phyloP scores from a whole-genome alignment of 2,329 filamentous ascomycete species.

The Arachnopeziza araneosa region DNA sequence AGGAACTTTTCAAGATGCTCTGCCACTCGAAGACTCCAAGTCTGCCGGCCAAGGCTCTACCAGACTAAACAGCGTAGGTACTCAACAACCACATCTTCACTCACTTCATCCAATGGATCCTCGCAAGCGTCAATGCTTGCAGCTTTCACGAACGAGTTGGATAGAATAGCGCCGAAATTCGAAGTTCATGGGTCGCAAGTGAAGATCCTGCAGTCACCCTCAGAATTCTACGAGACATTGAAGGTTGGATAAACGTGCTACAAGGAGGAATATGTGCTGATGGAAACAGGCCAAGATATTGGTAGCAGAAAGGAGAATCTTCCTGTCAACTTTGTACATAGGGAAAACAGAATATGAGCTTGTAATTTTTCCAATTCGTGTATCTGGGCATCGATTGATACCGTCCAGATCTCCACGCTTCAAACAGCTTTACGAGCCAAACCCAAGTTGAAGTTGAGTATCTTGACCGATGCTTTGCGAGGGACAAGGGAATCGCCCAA shows the following conservation, averaged over 20 bases:
- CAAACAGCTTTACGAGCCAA: conserved; percentile 69
- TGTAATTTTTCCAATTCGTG: conserved; percentile 36
- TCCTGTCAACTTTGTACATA: conserved; percentile 94
- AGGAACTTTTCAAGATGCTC: conserved; percentile 31
- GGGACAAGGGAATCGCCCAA: conserved; percentile 87
- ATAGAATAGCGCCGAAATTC: conserved; percentile 86
- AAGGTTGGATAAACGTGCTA: conserved; percentile 53
- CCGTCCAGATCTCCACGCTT: conserved; percentile 64
- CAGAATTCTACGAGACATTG: conserved; percentile 86
- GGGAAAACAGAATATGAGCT: conserved; percentile 89
- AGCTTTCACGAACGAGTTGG: conserved; percentile 66
- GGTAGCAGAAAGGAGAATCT: conserved; percentile 72
- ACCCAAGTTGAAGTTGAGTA: conserved; percentile 72
- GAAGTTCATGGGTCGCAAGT: conserved; percentile 78
- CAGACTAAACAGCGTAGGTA: conserved; percentile 25
- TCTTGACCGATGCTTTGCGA: conserved; percentile 84
- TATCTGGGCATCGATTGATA: conserved; percentile 8
- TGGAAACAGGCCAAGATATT: conserved; percentile 67
- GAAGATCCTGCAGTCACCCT: conserved; percentile 69
- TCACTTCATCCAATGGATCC: conserved; percentile 20
- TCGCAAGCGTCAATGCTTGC: conserved; percentile 51
- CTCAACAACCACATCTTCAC: conserved; percentile 23
- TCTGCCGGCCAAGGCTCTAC: conserved; percentile 17
- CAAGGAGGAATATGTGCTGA: conserved; percentile 21
- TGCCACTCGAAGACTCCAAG: conserved; percentile 21